Evolutionary conservation across 2,329 filamentous ascomycete species (phyloP), one percentile per base, ranked within the genome.

Genomic region (Emydomyces testavorans): DNA sequence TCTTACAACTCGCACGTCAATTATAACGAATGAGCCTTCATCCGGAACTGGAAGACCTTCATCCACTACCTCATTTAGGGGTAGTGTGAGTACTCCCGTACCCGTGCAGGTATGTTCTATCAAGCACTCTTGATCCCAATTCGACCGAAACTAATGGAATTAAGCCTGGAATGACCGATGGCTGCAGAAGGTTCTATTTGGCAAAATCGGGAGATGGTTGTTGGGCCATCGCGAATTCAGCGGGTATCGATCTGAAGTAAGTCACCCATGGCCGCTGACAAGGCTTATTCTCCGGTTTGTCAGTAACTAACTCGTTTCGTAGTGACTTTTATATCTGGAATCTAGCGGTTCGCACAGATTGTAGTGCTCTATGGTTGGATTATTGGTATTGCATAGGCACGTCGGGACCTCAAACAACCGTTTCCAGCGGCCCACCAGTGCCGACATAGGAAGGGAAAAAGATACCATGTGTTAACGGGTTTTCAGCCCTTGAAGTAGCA

Each of bases 251-350:
- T 11, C 26, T 29, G 11, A 11, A 29, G 26, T 29, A 29, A 29
- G 26, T 29, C n/a, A n/a, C n/a, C n/a, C n/a, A n/a, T 29, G 6
- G 11, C 26, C 26, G 26, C 6, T 11, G 6, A 6, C 26, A 6
- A 29, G 26, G 11, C 11, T 29, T 11, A 29, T 11, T n/a, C n/a
- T n/a, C n/a, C n/a, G n/a, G 11, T 6, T 29, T 29, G 26, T 6
- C 6, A 29, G 26, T 6, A 6, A 29, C 26, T 29, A 29, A 29
- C 26, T 11, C 26, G 26, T 29, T 29, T 29, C 11, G 18, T 20
- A 39, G 36, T 4, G 38, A 53, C 10, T 54, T 58, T 31, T 49
- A 55, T 23, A 7, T 41, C 7, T 58, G 54, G 57, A 58, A 58
- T 23, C 54, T 55, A 2, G 48, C 48, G 1, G 50, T 57, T 1